Evolutionary conservation across 176 grass and related monocot genomes (phyloP), one percentile per base, ranked within the genome.

Genomic region (Ananas comosus): DNA sequence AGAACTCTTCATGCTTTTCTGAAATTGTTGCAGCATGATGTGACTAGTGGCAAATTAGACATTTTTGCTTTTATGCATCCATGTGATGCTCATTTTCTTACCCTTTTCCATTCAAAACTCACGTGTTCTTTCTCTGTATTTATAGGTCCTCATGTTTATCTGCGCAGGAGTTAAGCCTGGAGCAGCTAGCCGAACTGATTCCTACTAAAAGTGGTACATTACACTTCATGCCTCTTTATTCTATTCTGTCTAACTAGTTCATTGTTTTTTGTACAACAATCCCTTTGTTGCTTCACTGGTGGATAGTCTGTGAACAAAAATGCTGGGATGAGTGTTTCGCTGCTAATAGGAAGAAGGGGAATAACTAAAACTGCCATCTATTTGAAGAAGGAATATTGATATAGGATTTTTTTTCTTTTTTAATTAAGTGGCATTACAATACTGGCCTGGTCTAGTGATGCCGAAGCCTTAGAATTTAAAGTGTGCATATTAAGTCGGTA

Each of bases 151-250:
- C 75, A 50, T 99, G 95, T 70, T 76, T 69, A 67, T 72, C 75
- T 84, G 75, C 87, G 66, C 89, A 91, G 56, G 95, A 94, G 51
- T 76, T 82, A 57, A 99, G 80, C 71, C 72, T 76, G 53, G 95
- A 99, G 82, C 87, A 99, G 56, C 87, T 99, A 76, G 72, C 85
- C 23, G 82, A 99, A 75, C 59, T 91, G 51, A 84, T 99, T 81
- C 90, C 85, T 70, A 64, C 79, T 77, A 93, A 90, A 99, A 25
- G 70, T 73, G 90, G 95, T 99, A 88, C 0, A 23, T 51, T 67
- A 22, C 64, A 79, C 18, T 70, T 49, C 3, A 0, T 33, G 14
- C 28, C 22, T 29, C 13, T 3, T 48, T 58, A 51, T 73, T n/a
- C 12, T 51, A 16, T 72, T 57, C 7, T 13, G 49, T 67, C 51